Percentiles rank a stretch among this genome's conserved stretches.
Evolutionary conservation across 2,329 filamentous ascomycete species (phyloP).

Genomic region (Trichoderma atrobrunneum): DNA sequence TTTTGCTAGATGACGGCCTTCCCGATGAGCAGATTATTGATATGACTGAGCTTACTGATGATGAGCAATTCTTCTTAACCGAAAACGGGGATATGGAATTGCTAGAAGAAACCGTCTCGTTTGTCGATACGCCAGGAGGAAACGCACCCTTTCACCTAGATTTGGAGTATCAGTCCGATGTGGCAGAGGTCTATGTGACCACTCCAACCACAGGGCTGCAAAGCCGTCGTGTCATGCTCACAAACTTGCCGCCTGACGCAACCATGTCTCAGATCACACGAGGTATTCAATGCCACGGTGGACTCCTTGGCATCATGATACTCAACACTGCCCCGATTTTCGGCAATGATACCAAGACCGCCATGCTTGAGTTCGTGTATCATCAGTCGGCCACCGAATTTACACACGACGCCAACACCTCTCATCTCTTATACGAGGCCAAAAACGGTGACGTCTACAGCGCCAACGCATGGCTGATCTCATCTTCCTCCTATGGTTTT

Average conservation of each 20-base stretch:
- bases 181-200: neutral
- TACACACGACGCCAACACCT: neutral
- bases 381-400: neutral
- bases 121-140: neutral
- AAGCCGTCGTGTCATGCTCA: constrained; percentile 27
- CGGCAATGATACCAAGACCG: neutral
- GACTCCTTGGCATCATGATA: constrained; percentile 17
- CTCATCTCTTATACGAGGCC: neutral
- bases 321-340: constrained; percentile 3
- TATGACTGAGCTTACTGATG: neutral
- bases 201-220: neutral
- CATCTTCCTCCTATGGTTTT: constrained; percentile 19
- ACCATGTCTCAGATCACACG: constrained; percentile 41
- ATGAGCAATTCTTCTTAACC: neutral
- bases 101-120: neutral
- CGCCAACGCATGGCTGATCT: constrained; percentile 16
- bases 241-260: constrained; percentile 27
- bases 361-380: constrained; percentile 26
- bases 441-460: neutral
- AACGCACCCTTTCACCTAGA: neutral
- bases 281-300: constrained; percentile 22
- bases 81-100: neutral
- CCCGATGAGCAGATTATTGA: neutral
- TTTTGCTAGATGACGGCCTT: neutral
- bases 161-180: neutral